phyloP scores from a whole-genome alignment of 495 filamentous ascomycete genomes.

The Penicillium bovifimosum region DNA sequence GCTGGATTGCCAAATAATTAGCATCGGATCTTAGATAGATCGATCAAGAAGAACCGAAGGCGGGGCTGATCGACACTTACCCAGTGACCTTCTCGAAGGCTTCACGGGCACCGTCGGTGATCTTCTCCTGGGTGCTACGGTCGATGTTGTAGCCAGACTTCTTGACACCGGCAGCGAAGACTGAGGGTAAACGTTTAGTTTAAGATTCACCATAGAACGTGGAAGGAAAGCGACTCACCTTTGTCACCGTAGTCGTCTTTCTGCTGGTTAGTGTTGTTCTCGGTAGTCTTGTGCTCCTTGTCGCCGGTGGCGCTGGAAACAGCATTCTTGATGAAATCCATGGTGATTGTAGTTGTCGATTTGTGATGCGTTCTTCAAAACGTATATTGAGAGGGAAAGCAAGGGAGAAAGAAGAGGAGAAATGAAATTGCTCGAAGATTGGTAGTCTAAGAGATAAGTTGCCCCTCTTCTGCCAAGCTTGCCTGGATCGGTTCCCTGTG shows the following conservation, averaged over 20 bases:
- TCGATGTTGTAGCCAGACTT: constrained; percentile 7
- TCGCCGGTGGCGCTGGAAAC: neutral
- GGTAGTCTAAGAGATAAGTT: neutral
- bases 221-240: neutral
- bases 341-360: neutral
- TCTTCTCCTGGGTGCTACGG: constrained; percentile 5
- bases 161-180: neutral
- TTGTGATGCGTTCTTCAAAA: neutral
- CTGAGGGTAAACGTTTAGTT: neutral
- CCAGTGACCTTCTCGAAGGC: constrained; percentile 8
- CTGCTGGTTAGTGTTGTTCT: neutral
- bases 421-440: neutral
- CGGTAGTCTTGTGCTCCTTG: neutral
- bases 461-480: neutral
- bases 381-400: neutral
- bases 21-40: neutral
- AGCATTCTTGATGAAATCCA: constrained; percentile 10
- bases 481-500: neutral
- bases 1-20: neutral
- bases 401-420: neutral
- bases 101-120: constrained; percentile 2
- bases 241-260: constrained; percentile 3
- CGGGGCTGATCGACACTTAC: neutral
- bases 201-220: neutral
- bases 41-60: neutral